phyloP scores from a whole-genome alignment of 2,329 filamentous ascomycete genomes.

The Venturia oleaginea region DNA sequence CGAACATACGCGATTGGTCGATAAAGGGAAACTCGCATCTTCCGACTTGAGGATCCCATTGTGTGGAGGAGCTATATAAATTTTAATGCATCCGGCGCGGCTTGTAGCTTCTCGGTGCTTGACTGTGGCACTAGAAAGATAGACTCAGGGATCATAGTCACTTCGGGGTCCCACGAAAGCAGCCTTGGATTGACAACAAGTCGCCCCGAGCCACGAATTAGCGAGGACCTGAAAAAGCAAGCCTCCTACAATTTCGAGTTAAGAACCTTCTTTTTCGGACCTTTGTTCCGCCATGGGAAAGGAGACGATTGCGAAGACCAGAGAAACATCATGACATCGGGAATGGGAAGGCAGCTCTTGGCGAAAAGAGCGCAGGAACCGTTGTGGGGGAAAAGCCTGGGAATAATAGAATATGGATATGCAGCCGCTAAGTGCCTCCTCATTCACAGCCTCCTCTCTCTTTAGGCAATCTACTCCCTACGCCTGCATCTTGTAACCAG shows the following conservation, averaged over 20 bases:
- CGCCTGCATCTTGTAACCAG: background rate
- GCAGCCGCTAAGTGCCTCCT: background rate
- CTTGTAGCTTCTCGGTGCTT: background rate
- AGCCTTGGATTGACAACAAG: background rate
- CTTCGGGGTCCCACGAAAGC: background rate
- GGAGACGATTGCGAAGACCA: background rate
- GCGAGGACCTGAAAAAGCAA: background rate
- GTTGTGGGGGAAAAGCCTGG: background rate
- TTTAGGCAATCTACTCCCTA: background rate
- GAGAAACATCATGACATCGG: background rate
- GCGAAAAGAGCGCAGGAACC: background rate
- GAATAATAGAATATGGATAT: background rate
- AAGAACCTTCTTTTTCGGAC: background rate
- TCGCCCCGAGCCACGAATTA: background rate
- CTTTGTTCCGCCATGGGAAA: background rate
- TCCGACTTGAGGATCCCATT: background rate
- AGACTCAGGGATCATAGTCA: background rate
- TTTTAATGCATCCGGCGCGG: background rate
- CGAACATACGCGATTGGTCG: background rate
- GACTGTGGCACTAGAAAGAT: background rate
- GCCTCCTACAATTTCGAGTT: background rate
- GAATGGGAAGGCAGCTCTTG: background rate
- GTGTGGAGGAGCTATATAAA: background rate
- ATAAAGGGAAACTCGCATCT: background rate
- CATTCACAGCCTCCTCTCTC: background rate